These are phyloP conservation scores for Trametes sp. DNA, from an alignment of 1,284 basidiomycete genomes.

Conservation along the genomic window DNA sequence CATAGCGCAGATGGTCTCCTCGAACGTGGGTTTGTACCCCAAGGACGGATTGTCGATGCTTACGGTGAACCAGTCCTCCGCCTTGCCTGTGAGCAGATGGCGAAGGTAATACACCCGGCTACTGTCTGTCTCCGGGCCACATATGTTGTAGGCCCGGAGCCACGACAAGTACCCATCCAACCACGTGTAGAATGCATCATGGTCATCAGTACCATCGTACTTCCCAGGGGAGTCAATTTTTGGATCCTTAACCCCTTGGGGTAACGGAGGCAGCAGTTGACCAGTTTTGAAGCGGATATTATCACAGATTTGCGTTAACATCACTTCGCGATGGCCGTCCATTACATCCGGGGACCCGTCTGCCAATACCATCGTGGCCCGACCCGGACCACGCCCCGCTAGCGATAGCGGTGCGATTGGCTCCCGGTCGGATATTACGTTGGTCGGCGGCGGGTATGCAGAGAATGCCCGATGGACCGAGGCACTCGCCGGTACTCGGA, in stretches of 20 bases:
- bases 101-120: not conserved
- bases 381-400: no score
- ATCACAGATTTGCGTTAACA: not conserved
- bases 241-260: slow-evolving; percentile 4
- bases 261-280: not conserved
- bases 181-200: not conserved
- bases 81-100: not conserved
- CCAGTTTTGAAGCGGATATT: slow-evolving; percentile 9
- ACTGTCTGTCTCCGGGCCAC: not conserved
- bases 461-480: not conserved
- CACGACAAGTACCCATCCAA: not conserved
- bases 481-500: not conserved
- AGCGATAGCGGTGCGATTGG: not conserved
- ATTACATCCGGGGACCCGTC: not conserved
- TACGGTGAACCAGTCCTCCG: not conserved
- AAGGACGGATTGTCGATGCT: not conserved
- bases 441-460: not conserved
- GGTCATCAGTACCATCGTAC: not conserved
- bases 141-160: slow-evolving; percentile 11
- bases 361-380: not conserved
- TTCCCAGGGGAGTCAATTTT: slow-evolving; percentile 7
- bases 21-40: not conserved
- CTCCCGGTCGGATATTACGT: not conserved
- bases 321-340: not conserved
- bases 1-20: slow-evolving; percentile 9